Base-by-base conservation (phyloP, 441 rosid species). In the Melastoma candidum region DNA sequence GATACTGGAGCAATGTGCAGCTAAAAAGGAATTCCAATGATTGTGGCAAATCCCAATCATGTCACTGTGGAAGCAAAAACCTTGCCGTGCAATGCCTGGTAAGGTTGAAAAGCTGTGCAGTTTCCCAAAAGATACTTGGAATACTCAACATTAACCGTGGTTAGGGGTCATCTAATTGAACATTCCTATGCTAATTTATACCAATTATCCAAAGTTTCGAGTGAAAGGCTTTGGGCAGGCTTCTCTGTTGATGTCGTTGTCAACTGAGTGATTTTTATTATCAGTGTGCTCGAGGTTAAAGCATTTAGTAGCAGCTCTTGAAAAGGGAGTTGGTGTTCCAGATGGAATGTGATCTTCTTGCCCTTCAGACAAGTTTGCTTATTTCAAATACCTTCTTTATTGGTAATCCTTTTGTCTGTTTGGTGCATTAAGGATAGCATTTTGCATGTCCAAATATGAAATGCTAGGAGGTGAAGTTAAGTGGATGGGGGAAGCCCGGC, bases 401-500 rank as follows among this genome's bases (percentile, higher is more conserved):
- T 14, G 12, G 11, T 25, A 26, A 7, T 9, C 56, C 22, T 52
- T 32, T 9, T 45, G 11, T 12, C n/a, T 32, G 39, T 13, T 13
- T 9, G 6, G 0, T 29, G 56, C 46, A 52, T 52, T 52, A 14
- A 14, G 44, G 46, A 32, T 32, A 32, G 41, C 26, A 32, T 41
- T 17, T 61, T 60, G 4, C 52, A 32, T 4, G 41, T 73, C 87
- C 50, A 84, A 80, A 70, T 90, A 79, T 61, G 88, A 90, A 77
- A 79, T 85, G 65, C 77, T 87, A 24, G 93, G 96, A 11, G 95
- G 90, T 64, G 90, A 83, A 65, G 96, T 90, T 48, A 90, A 76
- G 71, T 90, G 96, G 96, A 90, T 87, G 89, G 98, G 22, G 98
- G 26, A 87, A 87, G 68, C 98, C 96, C 48, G 78, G 77, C 63